phyloP scores from a whole-genome alignment of 2,329 filamentous ascomycete species.

The Lecanicillium sp. region DNA sequence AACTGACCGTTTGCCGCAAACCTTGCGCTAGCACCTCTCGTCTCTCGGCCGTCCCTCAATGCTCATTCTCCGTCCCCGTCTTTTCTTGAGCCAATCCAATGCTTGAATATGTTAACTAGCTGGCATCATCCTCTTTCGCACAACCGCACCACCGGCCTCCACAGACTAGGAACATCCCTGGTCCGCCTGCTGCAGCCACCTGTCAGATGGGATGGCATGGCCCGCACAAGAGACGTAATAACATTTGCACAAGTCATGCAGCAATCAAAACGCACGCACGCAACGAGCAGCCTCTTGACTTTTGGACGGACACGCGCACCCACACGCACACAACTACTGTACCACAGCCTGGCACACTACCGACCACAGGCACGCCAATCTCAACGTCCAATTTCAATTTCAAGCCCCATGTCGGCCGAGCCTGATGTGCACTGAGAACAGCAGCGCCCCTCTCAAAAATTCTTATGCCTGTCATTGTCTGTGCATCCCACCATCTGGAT shows the following conservation, averaged over 20 bases:
- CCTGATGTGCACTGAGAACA: neutral
- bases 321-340: too few species aligned
- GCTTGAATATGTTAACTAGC: too few species aligned
- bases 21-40: neutral
- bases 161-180: neutral
- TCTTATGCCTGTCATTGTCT: neutral
- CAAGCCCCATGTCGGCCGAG: neutral
- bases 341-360: too few species aligned
- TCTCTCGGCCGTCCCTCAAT: neutral
- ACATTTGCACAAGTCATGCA: neutral
- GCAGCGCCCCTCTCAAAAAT: neutral
- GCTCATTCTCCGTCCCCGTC: too few species aligned
- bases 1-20: neutral
- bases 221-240: neutral
- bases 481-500: neutral
- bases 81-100: too few species aligned
- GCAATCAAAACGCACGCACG: too few species aligned
- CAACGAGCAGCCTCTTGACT: too few species aligned
- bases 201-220: slow-evolving; percentile 8
- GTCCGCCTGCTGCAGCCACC: slow-evolving; percentile 1
- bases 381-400: neutral
- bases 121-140: too few species aligned
- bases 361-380: neutral
- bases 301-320: too few species aligned
- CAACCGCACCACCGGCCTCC: too few species aligned